Conservation (phyloP, 225 moss, liverwort and hornwort species). For the Asterella californica region DNA sequence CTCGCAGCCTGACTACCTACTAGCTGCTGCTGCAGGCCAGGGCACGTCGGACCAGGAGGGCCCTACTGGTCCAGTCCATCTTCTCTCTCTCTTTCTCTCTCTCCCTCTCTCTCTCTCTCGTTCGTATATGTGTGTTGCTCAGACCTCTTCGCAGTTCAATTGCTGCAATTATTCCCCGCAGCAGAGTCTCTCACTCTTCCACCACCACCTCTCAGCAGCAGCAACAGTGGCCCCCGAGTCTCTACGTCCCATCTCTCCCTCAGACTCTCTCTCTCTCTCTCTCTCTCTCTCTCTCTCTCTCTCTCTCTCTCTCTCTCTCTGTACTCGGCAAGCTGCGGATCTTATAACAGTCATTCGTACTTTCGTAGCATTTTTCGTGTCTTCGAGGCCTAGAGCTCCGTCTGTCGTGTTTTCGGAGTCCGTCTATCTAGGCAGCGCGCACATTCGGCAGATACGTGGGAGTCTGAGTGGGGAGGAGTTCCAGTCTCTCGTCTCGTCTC, state of each 20-base stretch:
- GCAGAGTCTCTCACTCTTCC: background rate
- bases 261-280: background rate
- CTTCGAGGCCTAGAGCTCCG: no score
- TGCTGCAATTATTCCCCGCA: slow-evolving; percentile 14
- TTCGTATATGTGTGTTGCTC: slow-evolving; percentile 13
- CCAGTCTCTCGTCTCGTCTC: background rate
- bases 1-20: background rate
- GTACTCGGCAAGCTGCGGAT: background rate
- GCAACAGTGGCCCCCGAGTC: background rate
- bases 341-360: background rate
- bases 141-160: slow-evolving; percentile 4
- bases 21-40: background rate
- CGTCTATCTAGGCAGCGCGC: background rate
- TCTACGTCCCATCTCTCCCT: background rate
- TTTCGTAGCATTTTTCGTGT: no score
- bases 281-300: background rate
- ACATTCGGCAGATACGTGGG: background rate
- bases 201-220: background rate
- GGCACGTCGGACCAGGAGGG: background rate
- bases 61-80: slow-evolving; percentile 1
- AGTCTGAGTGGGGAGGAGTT: background rate
- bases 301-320: background rate
- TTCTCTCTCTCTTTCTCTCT: no score
- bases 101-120: no score
- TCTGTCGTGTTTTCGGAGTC: background rate